phyloP scores from a whole-genome alignment of 768 basidiomycete genomes.

The Hygrophorus pudorinus region DNA sequence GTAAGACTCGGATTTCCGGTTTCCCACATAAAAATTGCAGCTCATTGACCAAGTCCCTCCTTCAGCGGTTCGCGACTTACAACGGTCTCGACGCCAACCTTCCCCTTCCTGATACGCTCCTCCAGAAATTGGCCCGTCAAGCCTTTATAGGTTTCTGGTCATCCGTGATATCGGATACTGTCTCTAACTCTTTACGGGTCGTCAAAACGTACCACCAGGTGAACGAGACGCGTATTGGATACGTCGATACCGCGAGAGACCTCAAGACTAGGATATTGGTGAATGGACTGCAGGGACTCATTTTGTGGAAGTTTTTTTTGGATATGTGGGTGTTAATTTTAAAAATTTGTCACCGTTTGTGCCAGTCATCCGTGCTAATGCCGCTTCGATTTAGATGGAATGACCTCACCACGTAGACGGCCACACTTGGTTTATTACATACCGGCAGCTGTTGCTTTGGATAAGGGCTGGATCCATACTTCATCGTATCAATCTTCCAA shows the following conservation, averaged over 20 bases:
- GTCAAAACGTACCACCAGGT: slow-evolving; percentile 96
- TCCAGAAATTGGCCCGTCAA: slow-evolving; percentile 61
- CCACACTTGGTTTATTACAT: no score
- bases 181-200: slow-evolving; percentile 84
- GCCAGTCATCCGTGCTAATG: no score
- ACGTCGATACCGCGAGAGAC: slow-evolving; percentile 64
- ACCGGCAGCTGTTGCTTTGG: no score
- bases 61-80: slow-evolving; percentile 78
- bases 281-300: slow-evolving; percentile 84
- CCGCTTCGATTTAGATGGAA: no score
- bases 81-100: slow-evolving; percentile 64
- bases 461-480: no score
- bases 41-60: neutral
- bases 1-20: slow-evolving; percentile 30
- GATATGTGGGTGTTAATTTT: slow-evolving; percentile 66
- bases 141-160: slow-evolving; percentile 90
- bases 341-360: no score
- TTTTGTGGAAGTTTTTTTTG: slow-evolving; percentile 86
- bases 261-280: slow-evolving; percentile 82
- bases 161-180: slow-evolving; percentile 74
- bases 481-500: no score
- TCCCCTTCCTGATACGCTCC: slow-evolving; percentile 42
- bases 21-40: neutral
- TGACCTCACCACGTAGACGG: no score
- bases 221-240: slow-evolving; percentile 70